phyloP scores from a whole-genome alignment of 2,329 filamentous ascomycete genomes.

The Cytospora schulzeri region DNA sequence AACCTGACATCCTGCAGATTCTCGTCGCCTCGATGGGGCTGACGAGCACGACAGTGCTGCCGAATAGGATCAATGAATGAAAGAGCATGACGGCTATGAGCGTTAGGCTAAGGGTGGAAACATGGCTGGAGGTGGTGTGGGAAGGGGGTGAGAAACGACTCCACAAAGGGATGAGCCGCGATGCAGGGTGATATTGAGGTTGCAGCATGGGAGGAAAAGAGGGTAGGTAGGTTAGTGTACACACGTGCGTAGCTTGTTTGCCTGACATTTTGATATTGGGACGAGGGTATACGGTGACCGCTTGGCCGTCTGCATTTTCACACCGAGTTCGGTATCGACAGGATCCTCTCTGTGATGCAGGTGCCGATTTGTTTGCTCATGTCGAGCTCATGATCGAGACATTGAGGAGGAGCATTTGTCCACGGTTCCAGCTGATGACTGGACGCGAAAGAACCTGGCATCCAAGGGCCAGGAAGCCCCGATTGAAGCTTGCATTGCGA shows the following conservation, averaged over 20 bases:
- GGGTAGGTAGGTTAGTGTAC: conserved; percentile 1
- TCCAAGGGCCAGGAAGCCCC: neutral
- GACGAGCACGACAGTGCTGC: conserved; percentile 7
- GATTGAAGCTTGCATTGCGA: neutral
- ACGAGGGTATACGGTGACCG: conserved; percentile 13
- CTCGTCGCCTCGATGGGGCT: conserved; percentile 20
- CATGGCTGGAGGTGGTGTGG: conserved; percentile 7
- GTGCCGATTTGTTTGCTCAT: conserved; percentile 23
- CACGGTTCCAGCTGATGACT: conserved; percentile 2
- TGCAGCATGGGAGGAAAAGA: neutral
- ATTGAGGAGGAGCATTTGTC: neutral
- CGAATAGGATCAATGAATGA: conserved; percentile 18
- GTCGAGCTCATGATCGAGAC: conserved; percentile 3
- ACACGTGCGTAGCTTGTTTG: conserved; percentile 13
- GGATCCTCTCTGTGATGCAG: neutral
- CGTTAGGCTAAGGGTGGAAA: conserved; percentile 15
- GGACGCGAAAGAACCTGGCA: conserved; percentile 4
- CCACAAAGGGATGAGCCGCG: conserved; percentile 18
- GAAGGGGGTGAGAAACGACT: conserved; percentile 5
- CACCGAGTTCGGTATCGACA: conserved; percentile 14
- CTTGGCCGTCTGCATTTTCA: conserved; percentile 17
- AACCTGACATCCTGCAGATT: conserved; percentile 21
- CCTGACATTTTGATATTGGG: conserved; percentile 13
- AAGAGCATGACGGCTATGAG: conserved; percentile 7
- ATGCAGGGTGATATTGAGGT: conserved; percentile 11